These are phyloP conservation scores for Bipolaris gigantea DNA, from an alignment of 2,329 filamentous ascomycete species.

Conservation along the genomic window DNA sequence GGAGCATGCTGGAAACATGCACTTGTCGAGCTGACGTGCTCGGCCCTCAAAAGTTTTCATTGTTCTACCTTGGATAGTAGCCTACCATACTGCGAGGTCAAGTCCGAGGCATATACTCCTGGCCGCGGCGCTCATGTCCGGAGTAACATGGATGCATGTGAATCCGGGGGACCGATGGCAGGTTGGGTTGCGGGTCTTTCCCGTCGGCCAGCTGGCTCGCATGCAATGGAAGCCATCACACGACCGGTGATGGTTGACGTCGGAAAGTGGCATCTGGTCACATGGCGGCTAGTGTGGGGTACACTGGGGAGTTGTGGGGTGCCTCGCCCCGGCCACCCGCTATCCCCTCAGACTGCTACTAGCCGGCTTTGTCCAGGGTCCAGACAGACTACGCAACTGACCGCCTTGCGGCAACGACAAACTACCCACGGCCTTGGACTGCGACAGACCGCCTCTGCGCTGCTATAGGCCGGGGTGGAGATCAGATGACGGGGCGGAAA, in stretches of 20 bases:
- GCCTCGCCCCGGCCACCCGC: not conserved
- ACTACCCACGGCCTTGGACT: not conserved
- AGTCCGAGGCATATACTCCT: not conserved
- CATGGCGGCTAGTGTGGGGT: not conserved
- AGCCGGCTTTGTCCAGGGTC: not conserved
- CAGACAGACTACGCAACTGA: not conserved
- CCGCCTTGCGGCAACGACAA: not conserved
- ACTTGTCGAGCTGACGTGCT: no score
- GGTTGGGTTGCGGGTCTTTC: not conserved
- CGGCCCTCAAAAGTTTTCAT: no score
- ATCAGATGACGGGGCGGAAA: slow-evolving; percentile 1
- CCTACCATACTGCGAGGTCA: not conserved
- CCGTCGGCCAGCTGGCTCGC: not conserved
- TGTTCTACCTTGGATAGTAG: no score
- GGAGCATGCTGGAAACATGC: no score
- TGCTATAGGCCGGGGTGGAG: slow-evolving; percentile 7
- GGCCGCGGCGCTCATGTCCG: not conserved
- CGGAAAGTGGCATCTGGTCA: not conserved
- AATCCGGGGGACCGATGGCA: not conserved
- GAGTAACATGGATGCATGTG: not conserved
- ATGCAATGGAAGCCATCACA: not conserved
- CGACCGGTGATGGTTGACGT: not conserved
- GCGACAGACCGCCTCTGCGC: not conserved
- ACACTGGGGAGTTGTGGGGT: not conserved
- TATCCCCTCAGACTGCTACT: not conserved